Conservation (phyloP, 2,329 filamentous ascomycete species). For the Didymella keratinophila region DNA sequence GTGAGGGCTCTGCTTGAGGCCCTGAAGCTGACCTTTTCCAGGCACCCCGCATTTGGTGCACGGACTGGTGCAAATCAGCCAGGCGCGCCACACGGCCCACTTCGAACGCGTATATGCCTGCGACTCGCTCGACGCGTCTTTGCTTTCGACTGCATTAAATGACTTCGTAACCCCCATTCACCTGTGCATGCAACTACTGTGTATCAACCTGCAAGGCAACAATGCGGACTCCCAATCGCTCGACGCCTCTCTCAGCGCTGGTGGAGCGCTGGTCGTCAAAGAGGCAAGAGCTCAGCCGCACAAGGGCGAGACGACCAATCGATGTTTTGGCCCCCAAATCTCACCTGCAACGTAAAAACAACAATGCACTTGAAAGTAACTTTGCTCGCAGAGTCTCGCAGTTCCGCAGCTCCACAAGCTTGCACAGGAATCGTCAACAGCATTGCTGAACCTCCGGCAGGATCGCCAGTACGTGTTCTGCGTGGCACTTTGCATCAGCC, state of each 20-base stretch:
- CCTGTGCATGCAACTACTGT: background rate
- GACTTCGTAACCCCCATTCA: background rate
- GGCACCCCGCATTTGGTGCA: slow-evolving; percentile 6
- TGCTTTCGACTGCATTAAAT: background rate
- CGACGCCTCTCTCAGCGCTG: slow-evolving; percentile 4
- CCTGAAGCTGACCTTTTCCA: background rate
- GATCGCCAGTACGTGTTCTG: background rate
- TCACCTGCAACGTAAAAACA: background rate
- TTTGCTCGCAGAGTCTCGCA: background rate
- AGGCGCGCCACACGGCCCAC: background rate
- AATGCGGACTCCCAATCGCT: background rate
- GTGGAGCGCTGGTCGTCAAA: background rate
- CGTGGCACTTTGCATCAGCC: background rate
- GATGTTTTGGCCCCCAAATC: background rate
- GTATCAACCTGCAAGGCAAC: background rate
- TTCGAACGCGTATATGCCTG: background rate
- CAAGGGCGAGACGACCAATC: background rate
- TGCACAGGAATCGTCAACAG: background rate
- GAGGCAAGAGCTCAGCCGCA: slow-evolving; percentile 9
- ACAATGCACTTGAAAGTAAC: background rate
- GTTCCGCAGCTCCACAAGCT: background rate
- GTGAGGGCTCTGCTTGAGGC: background rate
- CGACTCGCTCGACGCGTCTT: background rate
- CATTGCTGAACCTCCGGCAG: background rate
- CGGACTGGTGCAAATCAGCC: background rate